Base-by-base conservation (phyloP, 106 monocot species). In the Acorus calamus region DNA sequence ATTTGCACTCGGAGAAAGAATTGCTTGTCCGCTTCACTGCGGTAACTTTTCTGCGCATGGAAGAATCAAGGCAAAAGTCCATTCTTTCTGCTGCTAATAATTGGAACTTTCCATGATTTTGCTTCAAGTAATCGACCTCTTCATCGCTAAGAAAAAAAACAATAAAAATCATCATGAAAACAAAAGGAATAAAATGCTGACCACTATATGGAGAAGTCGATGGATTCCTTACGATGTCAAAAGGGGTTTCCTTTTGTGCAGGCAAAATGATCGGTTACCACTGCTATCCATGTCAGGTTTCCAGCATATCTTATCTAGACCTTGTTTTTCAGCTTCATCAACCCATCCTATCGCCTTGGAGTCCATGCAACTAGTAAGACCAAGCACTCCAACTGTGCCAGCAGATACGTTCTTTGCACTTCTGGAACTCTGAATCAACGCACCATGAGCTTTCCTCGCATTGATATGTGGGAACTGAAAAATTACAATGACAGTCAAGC, bases 331-430 rank as follows among this genome's bases (percentile, higher is more conserved):
- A 10, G 8, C 45, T 41, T 42, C 11, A 55, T 65, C 46, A 64
- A 44, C 44, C 93, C 93, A 93, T 11, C 85, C 78, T 65, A 66
- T 82, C 59, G 88, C 73, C 51, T 60, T 71, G 42, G 80, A 71
- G 63, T 78, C 61, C 8, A 8, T 74, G 67, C 93, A 93, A 66
- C 71, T 76, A 7, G 71, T 77, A 44, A 83, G 76, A 62, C 56
- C 14, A 11, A 85, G 45, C 48, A 76, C 42, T 10, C 50, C 28
- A 28, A 28, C 28, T 1, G 1, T 71, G n/a, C 68, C 64, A 7
- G 69, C 63, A 56, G 14, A 48, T 46, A 3, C 66, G 45, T 73
- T 10, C 12, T 53, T 52, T 50, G 52, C 44, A 57, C 52, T 61
- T 68, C 28, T 42, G 42, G 47, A 41, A 10, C 48, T 86, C 7